A percentile compares a stretch with the other conserved stretches of the same genome.
These are phyloP conservation scores for Saksenaea vasiformis DNA, from an alignment of 371 early-diverging fungal genomes.

Conservation along the genomic window DNA sequence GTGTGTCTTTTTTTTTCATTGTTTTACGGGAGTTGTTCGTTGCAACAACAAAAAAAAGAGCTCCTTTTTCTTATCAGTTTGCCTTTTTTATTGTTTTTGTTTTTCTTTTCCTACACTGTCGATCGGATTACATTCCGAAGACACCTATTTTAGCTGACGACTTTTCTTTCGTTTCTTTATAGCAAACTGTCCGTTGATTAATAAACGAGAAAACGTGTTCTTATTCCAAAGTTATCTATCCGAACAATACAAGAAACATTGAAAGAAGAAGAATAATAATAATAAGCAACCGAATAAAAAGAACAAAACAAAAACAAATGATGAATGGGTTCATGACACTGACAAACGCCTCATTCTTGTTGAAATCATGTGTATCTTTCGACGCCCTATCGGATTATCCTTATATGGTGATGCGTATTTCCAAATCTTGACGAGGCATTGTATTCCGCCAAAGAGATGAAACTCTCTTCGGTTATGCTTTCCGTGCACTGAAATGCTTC, in stretches of 20 bases:
- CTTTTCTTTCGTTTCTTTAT: not conserved
- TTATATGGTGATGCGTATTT: not conserved
- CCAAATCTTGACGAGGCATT: not conserved
- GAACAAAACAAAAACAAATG: not conserved
- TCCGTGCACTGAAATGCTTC: conserved; percentile 5
- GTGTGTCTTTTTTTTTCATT: conserved; percentile 6
- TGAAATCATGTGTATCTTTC: not conserved
- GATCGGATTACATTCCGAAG: not conserved
- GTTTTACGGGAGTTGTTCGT: conserved; percentile 1
- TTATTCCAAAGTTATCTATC: not conserved
- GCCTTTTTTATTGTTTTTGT: conserved; percentile 1
- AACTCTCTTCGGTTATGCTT: not conserved
- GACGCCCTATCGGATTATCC: not conserved
- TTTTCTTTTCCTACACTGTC: not conserved
- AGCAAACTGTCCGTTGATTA: not conserved
- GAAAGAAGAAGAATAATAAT: no score
- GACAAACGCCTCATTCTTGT: not conserved
- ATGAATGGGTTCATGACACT: not conserved
- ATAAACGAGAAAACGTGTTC: not conserved
- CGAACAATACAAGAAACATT: not conserved
- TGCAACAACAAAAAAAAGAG: no score
- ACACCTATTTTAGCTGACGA: not conserved
- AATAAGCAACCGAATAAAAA: not conserved
- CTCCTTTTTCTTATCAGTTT: conserved; percentile 5
- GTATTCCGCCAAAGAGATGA: not conserved